Conservation (phyloP, 148 eudicot species). For the Rhododendron henanense region DNA sequence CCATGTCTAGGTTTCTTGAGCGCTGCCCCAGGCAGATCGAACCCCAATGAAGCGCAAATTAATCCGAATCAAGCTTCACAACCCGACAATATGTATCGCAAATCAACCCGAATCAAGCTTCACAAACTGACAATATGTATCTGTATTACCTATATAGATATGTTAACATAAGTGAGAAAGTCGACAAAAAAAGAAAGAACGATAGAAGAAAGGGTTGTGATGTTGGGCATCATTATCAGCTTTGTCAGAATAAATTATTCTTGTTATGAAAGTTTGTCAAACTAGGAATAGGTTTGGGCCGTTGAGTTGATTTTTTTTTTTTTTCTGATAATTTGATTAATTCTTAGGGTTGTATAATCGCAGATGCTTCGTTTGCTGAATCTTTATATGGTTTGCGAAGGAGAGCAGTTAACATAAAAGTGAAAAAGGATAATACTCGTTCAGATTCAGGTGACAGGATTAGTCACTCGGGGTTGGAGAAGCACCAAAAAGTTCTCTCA, state of each 20-base stretch:
- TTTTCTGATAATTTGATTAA: background rate
- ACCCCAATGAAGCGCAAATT: background rate
- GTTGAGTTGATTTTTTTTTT: constrained; percentile 4
- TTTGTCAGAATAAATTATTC: background rate
- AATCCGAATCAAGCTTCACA: background rate
- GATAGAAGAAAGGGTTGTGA: background rate
- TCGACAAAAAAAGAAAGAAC: background rate
- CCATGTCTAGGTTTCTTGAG: background rate
- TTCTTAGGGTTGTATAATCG: constrained; percentile 15
- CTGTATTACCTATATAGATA: background rate
- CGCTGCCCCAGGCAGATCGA: background rate
- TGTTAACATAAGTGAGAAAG: background rate
- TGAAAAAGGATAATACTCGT: constrained; percentile 44
- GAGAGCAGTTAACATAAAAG: constrained; percentile 53
- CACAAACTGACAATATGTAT: background rate
- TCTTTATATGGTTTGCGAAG: constrained; percentile 94
- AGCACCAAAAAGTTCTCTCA: constrained; percentile 83
- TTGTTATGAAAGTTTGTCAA: constrained; percentile 6
- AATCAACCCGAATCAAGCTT: background rate
- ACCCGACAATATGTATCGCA: background rate
- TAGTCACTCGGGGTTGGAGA: constrained; percentile 61
- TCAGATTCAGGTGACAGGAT: constrained; percentile 38
- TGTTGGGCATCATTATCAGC: background rate
- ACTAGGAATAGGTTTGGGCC: background rate
- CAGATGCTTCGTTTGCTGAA: constrained; percentile 96